Evolutionary conservation across 139 green algal species (phyloP), one percentile per base, ranked within the genome.

Genomic region (Astrephomene gubernaculifera): DNA sequence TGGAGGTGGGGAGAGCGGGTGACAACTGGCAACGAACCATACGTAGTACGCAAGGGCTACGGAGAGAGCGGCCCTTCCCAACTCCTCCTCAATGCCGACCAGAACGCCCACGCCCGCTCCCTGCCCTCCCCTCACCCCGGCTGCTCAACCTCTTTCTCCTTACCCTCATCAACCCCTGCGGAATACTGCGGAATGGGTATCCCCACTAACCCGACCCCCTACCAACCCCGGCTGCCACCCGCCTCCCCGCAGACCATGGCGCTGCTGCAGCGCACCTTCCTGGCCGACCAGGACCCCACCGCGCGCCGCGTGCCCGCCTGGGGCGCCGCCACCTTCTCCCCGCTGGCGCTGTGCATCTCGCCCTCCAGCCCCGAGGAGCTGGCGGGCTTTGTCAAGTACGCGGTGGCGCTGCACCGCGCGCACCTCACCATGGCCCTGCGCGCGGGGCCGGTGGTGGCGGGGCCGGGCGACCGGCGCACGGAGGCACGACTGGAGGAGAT

Each of bases 261-360:
- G 60, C 67, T 94, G 60, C 86, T 97, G 68, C 95, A 97, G 79
- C 54, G 83, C 35, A 64, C 75, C 70, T 89, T 82, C 78, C 64
- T 90, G 43, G 74, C 74, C 35, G 88, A 87, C 41, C 38, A 65
- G 1, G 53, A 39, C 67, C 64, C 65, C 35, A 65, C 86, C 67
- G 87, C 90, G 67, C 93, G 95, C 49, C 61, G 8, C 31, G 91
- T 96, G 6, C 95, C 95, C 0, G 90, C 95, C 14, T 98, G 95
- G 95, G 95, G 94, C 41, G 68, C 69, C 4, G 73, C 87, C 44
- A 97, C 96, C 74, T 96, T 98, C 87, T 95, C 90, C 0, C 87
- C 90, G n/a, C 49, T 90, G 71, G 96, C 93, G 79, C 74, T 97
- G 29, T 90, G 92, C 76, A 89, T 97, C 63, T 65, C 84, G 31